These are phyloP conservation scores for Begonia fuchsioides DNA, from an alignment of 306 rosid species.

Conservation along the genomic window DNA sequence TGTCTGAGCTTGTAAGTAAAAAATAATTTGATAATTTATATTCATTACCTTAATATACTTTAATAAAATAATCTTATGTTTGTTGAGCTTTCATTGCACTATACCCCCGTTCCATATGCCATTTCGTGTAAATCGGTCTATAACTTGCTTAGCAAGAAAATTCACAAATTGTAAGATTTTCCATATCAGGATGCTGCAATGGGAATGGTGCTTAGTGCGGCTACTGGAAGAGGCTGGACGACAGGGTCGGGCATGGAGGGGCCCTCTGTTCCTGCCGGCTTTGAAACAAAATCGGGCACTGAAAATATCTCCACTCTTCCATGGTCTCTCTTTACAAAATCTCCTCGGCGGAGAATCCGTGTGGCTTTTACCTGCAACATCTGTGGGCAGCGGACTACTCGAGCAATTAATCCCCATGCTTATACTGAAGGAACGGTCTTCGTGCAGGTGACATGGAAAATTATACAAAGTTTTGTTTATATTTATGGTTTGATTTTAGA, in stretches of 20 bases:
- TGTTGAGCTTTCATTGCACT: too few relatives aligned
- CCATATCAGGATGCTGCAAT: constrained; percentile 66
- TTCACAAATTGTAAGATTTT: background rate
- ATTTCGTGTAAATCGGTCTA: too few relatives aligned
- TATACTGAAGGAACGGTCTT: constrained; percentile 96
- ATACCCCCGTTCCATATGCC: too few relatives aligned
- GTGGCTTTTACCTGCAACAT: constrained; percentile 90
- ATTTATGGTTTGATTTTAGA: too few relatives aligned
- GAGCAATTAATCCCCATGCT: constrained; percentile 97
- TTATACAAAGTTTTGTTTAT: too few relatives aligned
- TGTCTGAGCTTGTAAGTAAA: too few relatives aligned
- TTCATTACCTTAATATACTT: too few relatives aligned
- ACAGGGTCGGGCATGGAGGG: constrained; percentile 99
- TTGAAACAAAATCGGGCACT: constrained; percentile 26
- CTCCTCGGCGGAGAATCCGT: constrained; percentile 86
- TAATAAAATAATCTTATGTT: too few relatives aligned
- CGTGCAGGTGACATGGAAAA: constrained; percentile 50
- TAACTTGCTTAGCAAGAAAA: too few relatives aligned
- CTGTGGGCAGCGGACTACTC: constrained; percentile 87
- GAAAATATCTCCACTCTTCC: constrained; percentile 82
- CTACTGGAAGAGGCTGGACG: constrained; percentile 88
- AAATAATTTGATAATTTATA: too few relatives aligned
- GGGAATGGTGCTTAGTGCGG: constrained; percentile 92
- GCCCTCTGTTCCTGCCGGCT: constrained; percentile 64
- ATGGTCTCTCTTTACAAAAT: constrained; percentile 94